Evolutionary conservation across 2,329 filamentous ascomycete species (phyloP), one percentile per base, ranked within the genome.

Genomic region (Metarhizium rileyi): DNA sequence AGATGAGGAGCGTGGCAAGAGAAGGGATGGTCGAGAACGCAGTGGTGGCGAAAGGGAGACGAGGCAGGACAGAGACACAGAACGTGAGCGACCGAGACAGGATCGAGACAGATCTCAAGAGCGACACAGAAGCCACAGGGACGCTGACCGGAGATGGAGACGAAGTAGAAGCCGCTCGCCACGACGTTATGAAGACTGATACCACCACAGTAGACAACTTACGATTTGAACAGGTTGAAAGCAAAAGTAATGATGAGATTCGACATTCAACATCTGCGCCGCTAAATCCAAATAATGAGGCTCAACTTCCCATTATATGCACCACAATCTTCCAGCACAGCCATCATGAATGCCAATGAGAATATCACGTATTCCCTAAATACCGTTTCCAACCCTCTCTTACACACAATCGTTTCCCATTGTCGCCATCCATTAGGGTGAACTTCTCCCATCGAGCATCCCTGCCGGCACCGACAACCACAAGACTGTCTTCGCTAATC

Each of bases 371-470:
- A 49, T 66, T 69, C 6, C 70, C 70, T 47, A 90, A 68, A 69
- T 90, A 93, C 58, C 82, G 76, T 66, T 88, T 91, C 89, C 89
- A 94, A 2, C 86, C 87, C 60, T 90, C 84, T 54, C 86, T 76
- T 27, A 81, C 69, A 54, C 86, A 80, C 47, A 79, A 72, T 42
- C 82, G 75, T 56, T 78, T 81, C 9, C 87, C 86, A 53, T 86
- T 81, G 22, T 83, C 77, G 14, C 77, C 78, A 49, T 84, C 76
- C n/a, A 75, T 75, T 47, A 94, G 71, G 20, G 83, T 72, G 59
- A 95, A 95, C 53, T 86, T 90, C 70, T 96, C 90, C 89, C 90
- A 96, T 46, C 86, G 76, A 16, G 86, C 86, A 62, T 93, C 87
- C 52, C 78, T 76, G 0, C 90, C 90, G 1, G 87, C 86, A 3